phyloP scores from a whole-genome alignment of 2,329 filamentous ascomycete genomes.

The Didymella pinodella region DNA sequence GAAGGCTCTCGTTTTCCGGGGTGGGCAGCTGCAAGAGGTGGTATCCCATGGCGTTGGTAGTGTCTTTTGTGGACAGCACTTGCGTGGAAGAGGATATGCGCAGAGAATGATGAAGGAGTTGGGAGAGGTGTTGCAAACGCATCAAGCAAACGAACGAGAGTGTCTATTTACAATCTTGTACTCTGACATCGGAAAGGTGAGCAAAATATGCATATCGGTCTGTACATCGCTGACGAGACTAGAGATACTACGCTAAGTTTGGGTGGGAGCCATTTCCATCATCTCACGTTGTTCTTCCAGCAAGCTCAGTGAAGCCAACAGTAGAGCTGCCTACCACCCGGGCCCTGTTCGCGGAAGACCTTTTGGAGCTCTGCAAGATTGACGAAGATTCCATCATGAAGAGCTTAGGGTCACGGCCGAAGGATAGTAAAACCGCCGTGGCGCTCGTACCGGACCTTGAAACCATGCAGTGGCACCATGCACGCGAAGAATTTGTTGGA shows the following conservation, averaged over 20 bases:
- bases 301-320: conserved; percentile 9
- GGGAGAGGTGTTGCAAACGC: conserved; percentile 61
- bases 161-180: conserved; percentile 79
- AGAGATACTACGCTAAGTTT: conserved; percentile 77
- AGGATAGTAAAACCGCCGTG: conserved; percentile 61
- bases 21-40: conserved; percentile 63
- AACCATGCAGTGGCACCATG: conserved; percentile 78
- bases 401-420: conserved; percentile 55
- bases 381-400: conserved; percentile 70
- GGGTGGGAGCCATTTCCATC: conserved; percentile 82
- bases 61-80: conserved; percentile 75
- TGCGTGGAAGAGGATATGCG: conserved; percentile 78
- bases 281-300: conserved; percentile 64
- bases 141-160: conserved; percentile 55
- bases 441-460: conserved; percentile 74
- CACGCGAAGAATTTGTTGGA: conserved; percentile 80
- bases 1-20: conserved; percentile 55
- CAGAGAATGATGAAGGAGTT: conserved; percentile 79
- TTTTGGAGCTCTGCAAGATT: conserved; percentile 67
- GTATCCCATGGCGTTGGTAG: conserved; percentile 78
- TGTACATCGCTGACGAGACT: conserved; percentile 70
- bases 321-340: conserved; percentile 37
- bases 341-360: conserved; percentile 65
- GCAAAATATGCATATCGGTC: conserved; percentile 54
- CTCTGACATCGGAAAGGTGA: conserved; percentile 77